phyloP scores from a whole-genome alignment of 352 stramenopile species.

The Pythium insidiosum region DNA sequence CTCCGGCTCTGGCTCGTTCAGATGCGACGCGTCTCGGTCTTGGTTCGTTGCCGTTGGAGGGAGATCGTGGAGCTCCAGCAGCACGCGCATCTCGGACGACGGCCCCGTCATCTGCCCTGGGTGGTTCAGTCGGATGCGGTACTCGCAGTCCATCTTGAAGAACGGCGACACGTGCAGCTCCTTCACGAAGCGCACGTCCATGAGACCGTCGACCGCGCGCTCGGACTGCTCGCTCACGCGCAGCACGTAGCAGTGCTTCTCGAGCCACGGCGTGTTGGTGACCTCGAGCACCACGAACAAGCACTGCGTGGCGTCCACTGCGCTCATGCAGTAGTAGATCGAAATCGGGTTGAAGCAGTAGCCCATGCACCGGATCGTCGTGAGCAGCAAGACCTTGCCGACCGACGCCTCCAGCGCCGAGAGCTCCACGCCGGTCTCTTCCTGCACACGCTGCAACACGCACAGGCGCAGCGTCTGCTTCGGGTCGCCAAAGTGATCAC shows the following conservation, averaged over 20 bases:
- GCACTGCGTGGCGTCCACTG: constrained; percentile 10
- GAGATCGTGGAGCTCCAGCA: constrained; percentile 11
- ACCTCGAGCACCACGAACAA: constrained; percentile 18
- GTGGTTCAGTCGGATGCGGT: constrained; percentile 16
- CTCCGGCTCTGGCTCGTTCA: constrained; percentile 9
- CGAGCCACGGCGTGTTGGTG: constrained; percentile 19
- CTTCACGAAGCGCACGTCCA: constrained; percentile 14
- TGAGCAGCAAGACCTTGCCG: constrained; percentile 14
- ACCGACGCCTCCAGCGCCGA: constrained; percentile 5
- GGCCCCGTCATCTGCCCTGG: constrained; percentile 9
- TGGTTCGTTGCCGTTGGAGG: background rate
- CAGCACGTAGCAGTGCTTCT: constrained; percentile 17
- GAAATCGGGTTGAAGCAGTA: constrained; percentile 21
- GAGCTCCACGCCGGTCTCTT: constrained; percentile 8
- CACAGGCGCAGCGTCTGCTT: constrained; percentile 13
- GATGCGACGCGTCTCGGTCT: too few relatives aligned
- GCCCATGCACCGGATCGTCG: constrained; percentile 14
- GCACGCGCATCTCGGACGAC: constrained; percentile 2
- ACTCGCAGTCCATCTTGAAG: constrained; percentile 20
- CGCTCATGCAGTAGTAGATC: constrained; percentile 21
- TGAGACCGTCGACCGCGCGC: constrained; percentile 1
- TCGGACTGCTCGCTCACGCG: background rate
- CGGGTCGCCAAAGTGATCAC: constrained; percentile 16
- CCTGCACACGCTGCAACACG: constrained; percentile 14
- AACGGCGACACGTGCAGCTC: constrained; percentile 17